Evolutionary conservation across 1,284 basidiomycete genomes (phyloP).

Genomic region (Leccinum angustisporum): DNA sequence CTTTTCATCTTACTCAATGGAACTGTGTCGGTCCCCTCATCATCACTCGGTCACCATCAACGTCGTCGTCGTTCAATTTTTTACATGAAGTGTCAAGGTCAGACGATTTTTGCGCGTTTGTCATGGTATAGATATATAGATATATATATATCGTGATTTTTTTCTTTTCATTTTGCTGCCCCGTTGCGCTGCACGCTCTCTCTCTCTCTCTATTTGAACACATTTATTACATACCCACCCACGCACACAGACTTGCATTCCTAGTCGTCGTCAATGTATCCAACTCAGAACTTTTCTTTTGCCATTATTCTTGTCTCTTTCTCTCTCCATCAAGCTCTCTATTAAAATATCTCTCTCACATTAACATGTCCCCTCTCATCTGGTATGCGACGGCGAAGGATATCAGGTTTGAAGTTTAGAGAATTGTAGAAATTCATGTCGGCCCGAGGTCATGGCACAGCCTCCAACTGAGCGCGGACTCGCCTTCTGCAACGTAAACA

Average conservation of each 20-base stretch:
- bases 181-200: background rate
- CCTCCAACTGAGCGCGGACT: background rate
- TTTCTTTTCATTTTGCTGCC: background rate
- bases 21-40: background rate
- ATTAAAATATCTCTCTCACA: background rate
- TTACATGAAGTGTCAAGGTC: background rate
- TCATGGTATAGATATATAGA: background rate
- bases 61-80: background rate
- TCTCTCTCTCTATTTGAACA: background rate
- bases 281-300: background rate
- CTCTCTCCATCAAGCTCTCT: background rate
- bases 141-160: background rate
- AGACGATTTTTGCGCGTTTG: background rate
- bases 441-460: background rate
- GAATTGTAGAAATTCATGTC: background rate
- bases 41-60: background rate
- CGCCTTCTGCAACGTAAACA: no score
- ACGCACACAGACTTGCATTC: background rate
- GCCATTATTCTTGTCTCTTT: background rate
- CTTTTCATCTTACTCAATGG: background rate
- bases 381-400: background rate
- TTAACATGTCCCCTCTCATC: background rate
- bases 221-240: background rate
- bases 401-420: background rate
- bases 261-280: conserved; percentile 6